These are phyloP conservation scores for Calophaca sinica DNA, from an alignment of 306 rosid species.

Conservation along the genomic window DNA sequence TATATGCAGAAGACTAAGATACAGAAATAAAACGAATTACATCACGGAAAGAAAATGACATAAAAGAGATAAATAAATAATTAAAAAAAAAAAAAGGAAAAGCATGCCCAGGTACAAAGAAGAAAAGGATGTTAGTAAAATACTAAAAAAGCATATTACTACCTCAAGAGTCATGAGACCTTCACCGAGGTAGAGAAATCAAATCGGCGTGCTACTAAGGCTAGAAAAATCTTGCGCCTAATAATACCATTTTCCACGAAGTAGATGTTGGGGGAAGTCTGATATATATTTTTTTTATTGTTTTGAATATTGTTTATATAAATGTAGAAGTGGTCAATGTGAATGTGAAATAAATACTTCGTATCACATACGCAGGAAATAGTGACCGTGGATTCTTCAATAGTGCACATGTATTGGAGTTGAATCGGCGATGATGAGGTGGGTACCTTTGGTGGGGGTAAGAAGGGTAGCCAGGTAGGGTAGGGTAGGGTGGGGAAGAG, in stretches of 20 bases:
- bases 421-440: slow-evolving; percentile 37
- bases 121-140: slow-evolving; percentile 24
- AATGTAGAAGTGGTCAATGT: slow-evolving; percentile 40
- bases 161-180: slow-evolving; percentile 42
- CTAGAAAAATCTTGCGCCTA: slow-evolving; percentile 38
- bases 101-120: slow-evolving; percentile 12
- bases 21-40: slow-evolving; percentile 35
- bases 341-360: slow-evolving; percentile 37
- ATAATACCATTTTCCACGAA: slow-evolving; percentile 34
- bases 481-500: neutral
- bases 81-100: neutral
- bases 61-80: neutral
- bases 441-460: slow-evolving; percentile 16
- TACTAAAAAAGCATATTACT: slow-evolving; percentile 26
- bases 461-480: neutral
- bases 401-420: slow-evolving; percentile 2
- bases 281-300: neutral
- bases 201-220: slow-evolving; percentile 32
- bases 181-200: slow-evolving; percentile 30
- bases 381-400: slow-evolving; percentile 45
- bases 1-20: slow-evolving; percentile 44
- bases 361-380: slow-evolving; percentile 48
- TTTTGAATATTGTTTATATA: neutral
- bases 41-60: slow-evolving; percentile 34
- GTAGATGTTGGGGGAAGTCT: neutral